A percentile compares a stretch with the other conserved stretches of the same genome.
Evolutionary conservation across 2,329 filamentous ascomycete species (phyloP).

Genomic region (Penicillium sp.): DNA sequence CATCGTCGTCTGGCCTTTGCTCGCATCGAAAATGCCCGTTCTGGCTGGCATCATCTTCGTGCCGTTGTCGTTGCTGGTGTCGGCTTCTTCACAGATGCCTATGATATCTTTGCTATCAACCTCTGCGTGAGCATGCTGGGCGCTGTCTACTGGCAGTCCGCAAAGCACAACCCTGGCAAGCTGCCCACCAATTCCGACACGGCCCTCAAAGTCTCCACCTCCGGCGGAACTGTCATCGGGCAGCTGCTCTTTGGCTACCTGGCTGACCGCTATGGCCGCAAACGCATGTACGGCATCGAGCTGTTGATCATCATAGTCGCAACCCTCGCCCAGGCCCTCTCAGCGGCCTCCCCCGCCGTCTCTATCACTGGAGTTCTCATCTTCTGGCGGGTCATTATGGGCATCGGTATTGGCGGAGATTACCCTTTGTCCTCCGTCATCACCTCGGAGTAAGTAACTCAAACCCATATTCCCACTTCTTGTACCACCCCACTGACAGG

Average conservation of each 20-base stretch:
- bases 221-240: conserved; percentile 79
- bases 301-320: conserved; percentile 80
- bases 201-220: conserved; percentile 84
- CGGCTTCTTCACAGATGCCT: conserved; percentile 87
- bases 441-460: conserved; percentile 67
- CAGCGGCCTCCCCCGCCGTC: conserved; percentile 66
- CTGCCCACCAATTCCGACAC: conserved; percentile 73
- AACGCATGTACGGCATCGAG: conserved; percentile 84
- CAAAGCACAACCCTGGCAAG: conserved; percentile 46
- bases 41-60: conserved; percentile 83
- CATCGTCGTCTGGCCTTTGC: conserved; percentile 77
- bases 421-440: conserved; percentile 84
- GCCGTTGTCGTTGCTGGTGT: conserved; percentile 79
- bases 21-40: conserved; percentile 79
- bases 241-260: conserved; percentile 80
- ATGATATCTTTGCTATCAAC: conserved; percentile 79
- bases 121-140: conserved; percentile 76
- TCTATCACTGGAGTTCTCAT: conserved; percentile 62
- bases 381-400: conserved; percentile 83
- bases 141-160: conserved; percentile 73
- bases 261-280: conserved; percentile 77
- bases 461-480: neutral
- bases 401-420: conserved; percentile 78
- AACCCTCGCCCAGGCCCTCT: conserved; percentile 72
- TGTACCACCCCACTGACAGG: neutral